Evolutionary conservation across 1,139 yeast genomes (phyloP).

Genomic region (Kodamaea arcana): DNA sequence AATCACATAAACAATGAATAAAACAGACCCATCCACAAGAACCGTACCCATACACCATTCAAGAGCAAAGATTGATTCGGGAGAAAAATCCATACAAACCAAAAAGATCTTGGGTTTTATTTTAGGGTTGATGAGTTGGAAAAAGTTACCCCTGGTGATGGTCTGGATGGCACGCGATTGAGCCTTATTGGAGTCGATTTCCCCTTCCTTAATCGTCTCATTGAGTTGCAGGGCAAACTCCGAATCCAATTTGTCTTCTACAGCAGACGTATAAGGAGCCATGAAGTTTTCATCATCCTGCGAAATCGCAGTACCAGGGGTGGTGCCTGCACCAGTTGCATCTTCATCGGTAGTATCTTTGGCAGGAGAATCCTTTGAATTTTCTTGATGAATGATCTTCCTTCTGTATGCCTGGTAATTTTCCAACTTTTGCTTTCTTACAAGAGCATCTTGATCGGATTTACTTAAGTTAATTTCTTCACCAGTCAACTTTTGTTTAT

Average conservation of each 20-base stretch:
- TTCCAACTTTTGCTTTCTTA: slow-evolving; percentile 42
- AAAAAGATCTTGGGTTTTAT: slow-evolving; percentile 65
- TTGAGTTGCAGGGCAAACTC: slow-evolving; percentile 60
- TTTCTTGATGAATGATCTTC: slow-evolving; percentile 47
- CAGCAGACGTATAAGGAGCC: slow-evolving; percentile 69
- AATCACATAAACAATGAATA: slow-evolving; percentile 74
- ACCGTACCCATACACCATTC: slow-evolving; percentile 91
- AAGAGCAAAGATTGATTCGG: slow-evolving; percentile 80
- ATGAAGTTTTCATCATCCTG: slow-evolving; percentile 28
- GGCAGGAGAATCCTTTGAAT: slow-evolving; percentile 15
- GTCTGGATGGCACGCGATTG: slow-evolving; percentile 63
- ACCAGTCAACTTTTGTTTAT: slow-evolving; percentile 46
- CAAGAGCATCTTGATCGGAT: slow-evolving; percentile 45
- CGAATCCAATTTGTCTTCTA: slow-evolving; percentile 64
- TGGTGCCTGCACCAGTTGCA: slow-evolving; percentile 1
- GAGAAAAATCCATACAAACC: slow-evolving; percentile 77
- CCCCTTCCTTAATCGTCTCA: slow-evolving; percentile 57
- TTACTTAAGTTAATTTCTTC: slow-evolving; percentile 35
- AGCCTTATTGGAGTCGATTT: slow-evolving; percentile 52
- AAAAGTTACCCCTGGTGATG: slow-evolving; percentile 66
- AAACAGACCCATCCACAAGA: slow-evolving; percentile 76
- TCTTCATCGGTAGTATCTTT: slow-evolving; percentile 3
- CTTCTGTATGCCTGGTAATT: slow-evolving; percentile 49
- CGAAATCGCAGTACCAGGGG: slow-evolving; percentile 4
- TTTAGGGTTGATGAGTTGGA: slow-evolving; percentile 48